Conservation (phyloP, 345 rosid species). For the Jatropha curcas region DNA sequence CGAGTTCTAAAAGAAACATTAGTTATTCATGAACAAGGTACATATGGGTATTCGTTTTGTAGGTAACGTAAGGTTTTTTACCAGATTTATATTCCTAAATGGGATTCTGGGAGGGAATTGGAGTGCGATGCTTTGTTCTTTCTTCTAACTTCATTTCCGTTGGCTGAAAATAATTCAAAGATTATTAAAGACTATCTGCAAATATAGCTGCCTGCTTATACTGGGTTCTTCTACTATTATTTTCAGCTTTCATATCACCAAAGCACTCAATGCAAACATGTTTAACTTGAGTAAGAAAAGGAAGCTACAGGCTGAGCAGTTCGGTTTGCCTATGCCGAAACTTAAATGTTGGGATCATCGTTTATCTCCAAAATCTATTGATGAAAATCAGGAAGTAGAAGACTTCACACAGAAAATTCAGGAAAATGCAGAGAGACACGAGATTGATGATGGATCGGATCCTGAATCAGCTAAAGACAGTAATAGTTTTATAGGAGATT, state of each 20-base stretch:
- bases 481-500: slow-evolving; percentile 42
- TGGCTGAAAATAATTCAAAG: background rate
- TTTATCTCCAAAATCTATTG: slow-evolving; percentile 20
- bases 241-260: slow-evolving; percentile 25
- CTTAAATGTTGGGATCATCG: slow-evolving; percentile 47
- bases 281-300: slow-evolving; percentile 50
- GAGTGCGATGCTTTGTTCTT: background rate
- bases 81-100: background rate
- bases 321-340: slow-evolving; percentile 51
- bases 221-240: background rate
- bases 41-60: background rate
- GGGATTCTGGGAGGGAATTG: background rate
- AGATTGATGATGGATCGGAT: slow-evolving; percentile 23
- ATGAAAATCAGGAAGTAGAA: slow-evolving; percentile 22
- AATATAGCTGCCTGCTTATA: background rate
- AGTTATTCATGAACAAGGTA: background rate
- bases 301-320: slow-evolving; percentile 46
- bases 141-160: background rate
- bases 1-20: background rate
- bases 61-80: background rate
- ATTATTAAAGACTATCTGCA: background rate
- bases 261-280: slow-evolving; percentile 9
- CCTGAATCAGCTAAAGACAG: slow-evolving; percentile 49
- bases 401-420: slow-evolving; percentile 9
- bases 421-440: slow-evolving; percentile 18